Evolutionary conservation across 2,329 filamentous ascomycete species (phyloP).

Genomic region (Myrmaecium sp.): DNA sequence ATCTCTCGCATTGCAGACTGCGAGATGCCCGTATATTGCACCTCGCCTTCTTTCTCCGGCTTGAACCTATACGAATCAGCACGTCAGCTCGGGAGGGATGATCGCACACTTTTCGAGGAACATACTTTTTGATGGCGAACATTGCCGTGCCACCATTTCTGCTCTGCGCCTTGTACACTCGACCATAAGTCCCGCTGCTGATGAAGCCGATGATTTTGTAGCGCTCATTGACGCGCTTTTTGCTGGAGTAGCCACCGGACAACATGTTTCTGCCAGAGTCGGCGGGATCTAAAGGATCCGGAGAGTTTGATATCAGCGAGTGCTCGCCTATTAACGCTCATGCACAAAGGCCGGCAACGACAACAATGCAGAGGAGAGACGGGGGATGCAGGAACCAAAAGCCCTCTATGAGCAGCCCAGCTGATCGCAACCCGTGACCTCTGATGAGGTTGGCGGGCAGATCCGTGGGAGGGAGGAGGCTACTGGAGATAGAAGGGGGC

Average conservation of each 20-base stretch:
- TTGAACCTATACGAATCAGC: constrained; percentile 45
- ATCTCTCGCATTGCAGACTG: constrained; percentile 96
- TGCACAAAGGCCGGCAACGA: constrained; percentile 3
- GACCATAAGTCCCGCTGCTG: constrained; percentile 91
- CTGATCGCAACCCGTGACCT: no score
- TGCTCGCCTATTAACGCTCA: no score
- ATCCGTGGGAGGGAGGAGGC: no score
- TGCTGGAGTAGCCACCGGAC: constrained; percentile 40
- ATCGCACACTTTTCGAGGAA: constrained; percentile 4
- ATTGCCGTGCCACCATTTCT: constrained; percentile 58
- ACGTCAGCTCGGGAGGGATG: constrained; percentile 1
- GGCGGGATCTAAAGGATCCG: no score
- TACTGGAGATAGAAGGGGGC: no score
- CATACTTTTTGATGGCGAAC: constrained; percentile 93
- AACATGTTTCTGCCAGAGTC: no score
- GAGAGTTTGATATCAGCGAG: no score
- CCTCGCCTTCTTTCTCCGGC: constrained; percentile 93
- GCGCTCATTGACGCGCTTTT: constrained; percentile 77
- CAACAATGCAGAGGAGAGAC: constrained; percentile 1
- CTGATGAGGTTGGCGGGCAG: no score
- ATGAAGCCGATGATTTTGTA: constrained; percentile 98
- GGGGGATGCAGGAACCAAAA: constrained; percentile 1
- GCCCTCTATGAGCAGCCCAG: no score
- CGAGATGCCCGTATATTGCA: constrained; percentile 93
- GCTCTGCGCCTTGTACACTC: constrained; percentile 87